A percentile compares a stretch with the other conserved stretches of the same genome.
Evolutionary conservation across 2,329 filamentous ascomycete species (phyloP).

Genomic region (Ilyonectria robusta): DNA sequence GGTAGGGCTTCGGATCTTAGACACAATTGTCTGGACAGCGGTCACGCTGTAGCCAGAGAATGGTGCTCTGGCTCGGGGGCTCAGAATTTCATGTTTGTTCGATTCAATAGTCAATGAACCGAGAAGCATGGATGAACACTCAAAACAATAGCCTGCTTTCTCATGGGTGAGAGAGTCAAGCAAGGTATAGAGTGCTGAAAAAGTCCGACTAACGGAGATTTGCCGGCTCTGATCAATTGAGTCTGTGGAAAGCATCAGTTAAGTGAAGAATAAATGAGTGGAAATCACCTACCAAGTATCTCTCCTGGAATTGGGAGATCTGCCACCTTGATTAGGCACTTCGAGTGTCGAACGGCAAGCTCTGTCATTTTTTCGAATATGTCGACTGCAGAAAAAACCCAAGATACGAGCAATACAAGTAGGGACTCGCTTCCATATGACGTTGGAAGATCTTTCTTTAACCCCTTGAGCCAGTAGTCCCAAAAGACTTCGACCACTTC

Average conservation of each 20-base stretch:
- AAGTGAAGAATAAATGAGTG: too few relatives aligned
- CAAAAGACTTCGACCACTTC: conserved; percentile 41
- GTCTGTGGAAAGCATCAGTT: conserved; percentile 1
- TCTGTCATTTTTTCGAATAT: conserved; percentile 23
- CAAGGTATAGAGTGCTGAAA: conserved; percentile 6
- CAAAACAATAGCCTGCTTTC: conserved; percentile 22
- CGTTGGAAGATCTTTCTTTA: background rate
- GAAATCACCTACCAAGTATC: conserved; percentile 15
- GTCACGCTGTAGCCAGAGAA: background rate
- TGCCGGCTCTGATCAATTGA: conserved; percentile 17
- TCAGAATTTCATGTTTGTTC: conserved; percentile 1
- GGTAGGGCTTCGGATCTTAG: background rate
- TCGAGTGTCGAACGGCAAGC: conserved; percentile 25
- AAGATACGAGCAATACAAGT: conserved; percentile 33
- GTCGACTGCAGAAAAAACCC: conserved; percentile 25
- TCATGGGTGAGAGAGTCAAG: background rate
- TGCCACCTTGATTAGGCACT: background rate
- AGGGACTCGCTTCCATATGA: conserved; percentile 19
- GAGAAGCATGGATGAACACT: conserved; percentile 36
- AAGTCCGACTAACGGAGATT: background rate
- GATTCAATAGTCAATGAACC: conserved; percentile 35
- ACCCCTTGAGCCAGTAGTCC: conserved; percentile 27
- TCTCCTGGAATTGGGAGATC: conserved; percentile 19
- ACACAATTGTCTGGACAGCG: background rate
- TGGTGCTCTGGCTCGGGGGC: background rate